These are phyloP conservation scores for Clavispora asparagi DNA, from an alignment of 805 yeast genomes.

Conservation along the genomic window DNA sequence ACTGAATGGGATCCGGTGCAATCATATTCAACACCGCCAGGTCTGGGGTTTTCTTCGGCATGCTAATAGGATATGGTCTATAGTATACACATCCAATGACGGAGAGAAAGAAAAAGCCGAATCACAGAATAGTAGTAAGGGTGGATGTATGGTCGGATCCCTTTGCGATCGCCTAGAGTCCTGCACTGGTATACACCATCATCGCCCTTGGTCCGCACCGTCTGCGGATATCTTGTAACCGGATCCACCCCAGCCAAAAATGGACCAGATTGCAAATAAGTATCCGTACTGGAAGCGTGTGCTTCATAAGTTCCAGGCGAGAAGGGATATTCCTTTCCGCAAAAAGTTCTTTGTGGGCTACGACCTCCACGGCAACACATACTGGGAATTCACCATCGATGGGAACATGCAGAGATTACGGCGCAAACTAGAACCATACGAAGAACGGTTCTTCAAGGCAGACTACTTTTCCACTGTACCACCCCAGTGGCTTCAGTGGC, in stretches of 20 bases:
- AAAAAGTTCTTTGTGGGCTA: slow-evolving; percentile 66
- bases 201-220: background rate
- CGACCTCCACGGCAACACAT: slow-evolving; percentile 79
- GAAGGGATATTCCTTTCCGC: slow-evolving; percentile 64
- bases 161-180: background rate
- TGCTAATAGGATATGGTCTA: background rate
- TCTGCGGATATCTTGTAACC: background rate
- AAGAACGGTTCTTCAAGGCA: slow-evolving; percentile 42
- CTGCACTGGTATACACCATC: background rate
- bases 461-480: slow-evolving; percentile 58
- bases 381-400: slow-evolving; percentile 72
- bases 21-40: slow-evolving; percentile 18
- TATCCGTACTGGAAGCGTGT: slow-evolving; percentile 48
- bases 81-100: background rate
- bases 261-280: slow-evolving; percentile 47
- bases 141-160: no score
- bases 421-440: slow-evolving; percentile 56
- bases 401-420: slow-evolving; percentile 50
- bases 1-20: slow-evolving; percentile 35
- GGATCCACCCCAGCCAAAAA: slow-evolving; percentile 9
- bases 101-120: background rate
- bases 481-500: slow-evolving; percentile 81
- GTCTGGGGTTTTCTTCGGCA: background rate
- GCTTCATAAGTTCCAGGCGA: slow-evolving; percentile 53
- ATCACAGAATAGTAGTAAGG: no score